These are phyloP conservation scores for Hanseniaspora singularis DNA, from an alignment of 805 yeast species.

Conservation along the genomic window DNA sequence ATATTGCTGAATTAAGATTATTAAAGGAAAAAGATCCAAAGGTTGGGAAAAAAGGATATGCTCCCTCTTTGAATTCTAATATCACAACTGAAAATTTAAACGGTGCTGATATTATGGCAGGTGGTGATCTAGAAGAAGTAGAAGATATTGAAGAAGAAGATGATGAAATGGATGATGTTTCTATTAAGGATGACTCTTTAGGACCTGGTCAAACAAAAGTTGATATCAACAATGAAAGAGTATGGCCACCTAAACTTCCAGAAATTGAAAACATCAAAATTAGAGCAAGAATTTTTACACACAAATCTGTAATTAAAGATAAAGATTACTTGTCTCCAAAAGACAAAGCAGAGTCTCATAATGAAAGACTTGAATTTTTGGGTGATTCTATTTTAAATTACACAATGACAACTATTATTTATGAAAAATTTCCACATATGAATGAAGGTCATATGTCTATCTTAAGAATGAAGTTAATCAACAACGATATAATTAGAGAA, in stretches of 20 bases:
- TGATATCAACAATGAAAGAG: slow-evolving; percentile 15
- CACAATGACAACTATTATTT: slow-evolving; percentile 58
- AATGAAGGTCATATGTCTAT: slow-evolving; percentile 73
- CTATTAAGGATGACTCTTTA: slow-evolving; percentile 21
- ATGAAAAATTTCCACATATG: slow-evolving; percentile 51
- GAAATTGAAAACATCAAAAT: slow-evolving; percentile 46
- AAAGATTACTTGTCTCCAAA: slow-evolving; percentile 42
- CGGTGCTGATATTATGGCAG: background rate
- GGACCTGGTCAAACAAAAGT: slow-evolving; percentile 2
- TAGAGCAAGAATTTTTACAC: slow-evolving; percentile 63
- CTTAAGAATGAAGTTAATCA: slow-evolving; percentile 57
- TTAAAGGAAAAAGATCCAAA: slow-evolving; percentile 6
- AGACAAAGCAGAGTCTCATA: slow-evolving; percentile 52
- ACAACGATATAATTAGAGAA: slow-evolving; percentile 57
- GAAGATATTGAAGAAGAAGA: slow-evolving; percentile 21
- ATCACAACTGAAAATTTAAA: too few relatives aligned
- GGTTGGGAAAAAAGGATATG: slow-evolving; percentile 5
- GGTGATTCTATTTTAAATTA: slow-evolving; percentile 79
- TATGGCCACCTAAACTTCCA: slow-evolving; percentile 63
- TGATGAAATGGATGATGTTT: slow-evolving; percentile 27
- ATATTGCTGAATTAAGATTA: background rate
- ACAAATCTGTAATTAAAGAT: slow-evolving; percentile 58
- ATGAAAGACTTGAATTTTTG: slow-evolving; percentile 78
- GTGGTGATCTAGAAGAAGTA: slow-evolving; percentile 15
- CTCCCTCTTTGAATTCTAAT: too few relatives aligned